Evolutionary conservation across 345 rosid species (phyloP).

Genomic region (Heritiera fomes): DNA sequence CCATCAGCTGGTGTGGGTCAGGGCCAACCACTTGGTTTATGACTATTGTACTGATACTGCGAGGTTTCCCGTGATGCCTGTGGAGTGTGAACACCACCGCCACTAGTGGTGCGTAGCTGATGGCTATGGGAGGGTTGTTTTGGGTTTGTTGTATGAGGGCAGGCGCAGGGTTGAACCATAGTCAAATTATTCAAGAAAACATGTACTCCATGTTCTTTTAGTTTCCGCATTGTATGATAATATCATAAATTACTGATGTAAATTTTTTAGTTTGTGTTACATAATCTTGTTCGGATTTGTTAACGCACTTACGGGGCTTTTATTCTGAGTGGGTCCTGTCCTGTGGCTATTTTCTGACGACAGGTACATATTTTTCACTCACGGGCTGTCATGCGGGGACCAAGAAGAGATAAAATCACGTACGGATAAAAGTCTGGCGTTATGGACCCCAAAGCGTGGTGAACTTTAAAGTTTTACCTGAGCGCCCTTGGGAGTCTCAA

Average conservation of each 20-base stretch:
- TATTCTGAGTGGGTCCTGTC: not conserved
- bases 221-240: constrained; percentile 16
- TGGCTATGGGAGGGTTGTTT: not conserved
- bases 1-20: constrained; percentile 95
- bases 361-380: not conserved
- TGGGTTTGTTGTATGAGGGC: constrained; percentile 11
- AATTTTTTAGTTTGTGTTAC: not conserved
- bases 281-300: not conserved
- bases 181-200: not conserved
- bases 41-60: constrained; percentile 78
- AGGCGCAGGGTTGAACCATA: too few species aligned
- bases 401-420: not conserved
- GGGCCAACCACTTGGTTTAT: constrained; percentile 85
- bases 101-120: constrained; percentile 36
- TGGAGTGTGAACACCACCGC: constrained; percentile 90
- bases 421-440: not conserved
- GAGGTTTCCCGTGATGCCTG: constrained; percentile 77
- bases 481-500: not conserved
- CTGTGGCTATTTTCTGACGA: not conserved
- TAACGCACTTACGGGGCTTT: not conserved
- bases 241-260: not conserved
- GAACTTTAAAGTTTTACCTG: not conserved
- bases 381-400: not conserved
- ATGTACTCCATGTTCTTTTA: constrained; percentile 20
- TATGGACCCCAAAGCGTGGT: not conserved